phyloP scores from a whole-genome alignment of 495 filamentous ascomycete species.

The Trichocladium antarcticum region DNA sequence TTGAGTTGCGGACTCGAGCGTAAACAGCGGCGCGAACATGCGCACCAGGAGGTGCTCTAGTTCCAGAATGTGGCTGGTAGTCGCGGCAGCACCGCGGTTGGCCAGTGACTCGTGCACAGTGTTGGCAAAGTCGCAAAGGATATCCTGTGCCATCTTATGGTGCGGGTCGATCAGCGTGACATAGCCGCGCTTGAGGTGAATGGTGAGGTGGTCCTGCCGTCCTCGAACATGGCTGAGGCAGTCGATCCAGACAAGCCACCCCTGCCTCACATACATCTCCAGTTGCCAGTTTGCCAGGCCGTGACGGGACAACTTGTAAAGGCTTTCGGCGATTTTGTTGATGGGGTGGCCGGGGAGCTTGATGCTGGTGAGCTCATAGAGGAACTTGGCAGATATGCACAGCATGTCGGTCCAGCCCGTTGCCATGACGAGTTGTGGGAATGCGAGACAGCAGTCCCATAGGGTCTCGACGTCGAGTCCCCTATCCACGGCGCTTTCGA shows the following conservation, averaged over 20 bases:
- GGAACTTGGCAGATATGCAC: constrained; percentile 16
- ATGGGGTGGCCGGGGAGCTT: constrained; percentile 18
- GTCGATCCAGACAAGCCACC: constrained; percentile 24
- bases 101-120: constrained; percentile 1
- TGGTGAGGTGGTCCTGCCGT: constrained; percentile 18
- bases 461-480: constrained; percentile 21
- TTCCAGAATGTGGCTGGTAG: constrained; percentile 18
- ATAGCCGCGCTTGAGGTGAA: constrained; percentile 25
- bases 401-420: constrained; percentile 19
- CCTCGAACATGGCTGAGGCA: constrained; percentile 8
- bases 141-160: constrained; percentile 1
- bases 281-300: not conserved
- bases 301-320: not conserved
- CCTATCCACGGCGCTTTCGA: constrained; percentile 15
- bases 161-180: constrained; percentile 20
- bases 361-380: constrained; percentile 14
- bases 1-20: not conserved
- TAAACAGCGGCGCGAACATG: constrained; percentile 27
- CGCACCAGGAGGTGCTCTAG: constrained; percentile 17
- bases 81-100: constrained; percentile 6
- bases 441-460: constrained; percentile 27
- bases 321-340: constrained; percentile 5
- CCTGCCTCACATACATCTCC: constrained; percentile 8
- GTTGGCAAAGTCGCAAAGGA: constrained; percentile 11
- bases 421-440: constrained; percentile 21